Base-by-base conservation (phyloP, 768 basidiomycete species). In the Saitozyma podzolica region DNA sequence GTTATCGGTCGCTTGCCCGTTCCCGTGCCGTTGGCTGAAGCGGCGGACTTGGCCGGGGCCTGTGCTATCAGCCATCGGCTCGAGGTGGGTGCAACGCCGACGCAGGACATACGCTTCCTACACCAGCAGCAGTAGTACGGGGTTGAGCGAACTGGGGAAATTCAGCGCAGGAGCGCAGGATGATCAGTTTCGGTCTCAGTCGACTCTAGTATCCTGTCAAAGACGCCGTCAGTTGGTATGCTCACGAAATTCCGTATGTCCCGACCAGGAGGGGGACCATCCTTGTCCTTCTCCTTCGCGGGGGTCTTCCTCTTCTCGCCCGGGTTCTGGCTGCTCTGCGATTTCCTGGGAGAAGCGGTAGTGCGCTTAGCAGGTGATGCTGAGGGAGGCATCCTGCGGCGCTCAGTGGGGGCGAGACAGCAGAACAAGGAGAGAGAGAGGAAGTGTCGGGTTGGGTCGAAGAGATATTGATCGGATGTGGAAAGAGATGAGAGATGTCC, bases 191-290 rank as follows among this genome's bases (percentile, higher is more conserved):
- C n/a, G n/a, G n/a, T n/a, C 29, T 5, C 2, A 29, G 29, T 29
- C 29, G 29, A 29, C 29, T 29, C 29, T 29, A 2, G 5, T 5
- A 29, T 29, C 29, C 29, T 29, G 29, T 29, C 29, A 5, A 29
- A 29, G 29, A 29, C 29, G 29, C 29, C 29, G 29, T 5, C 29
- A 5, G 2, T 29, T 29, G 29, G 29, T 2, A 5, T 6, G 68
- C 74, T 61, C 56, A 76, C 74, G 56, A 76, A 73, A 43, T 58
- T 65, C 45, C 74, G 56, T 43, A 76, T 76, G 61, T 76, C 74
- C n/a, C 42, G 40, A 16, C 69, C 69, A 17, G 61, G 63, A 41
- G 68, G 47, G 13, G 54, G 37, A 19, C 57, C 42, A 48, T 69
- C 60, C 49, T 67, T 61, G 40, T 56, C 55, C 29, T 29, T 29